phyloP scores from a whole-genome alignment of 257 asterid genomes.

The Fraxinus cuspidata region DNA sequence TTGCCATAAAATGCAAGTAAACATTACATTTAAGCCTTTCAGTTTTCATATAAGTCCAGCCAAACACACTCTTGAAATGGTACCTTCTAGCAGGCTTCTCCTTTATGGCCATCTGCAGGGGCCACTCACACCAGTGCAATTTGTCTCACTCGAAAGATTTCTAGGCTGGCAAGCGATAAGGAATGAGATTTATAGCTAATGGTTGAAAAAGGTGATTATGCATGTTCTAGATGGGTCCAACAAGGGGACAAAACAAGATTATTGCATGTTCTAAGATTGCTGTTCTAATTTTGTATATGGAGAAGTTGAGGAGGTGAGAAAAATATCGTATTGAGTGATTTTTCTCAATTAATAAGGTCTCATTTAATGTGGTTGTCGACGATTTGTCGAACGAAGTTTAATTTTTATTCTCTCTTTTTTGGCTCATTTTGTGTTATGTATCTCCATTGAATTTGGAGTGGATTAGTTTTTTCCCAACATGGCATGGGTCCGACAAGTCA shows the following conservation, averaged over 20 bases:
- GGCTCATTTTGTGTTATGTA: too few species aligned
- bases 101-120: background rate
- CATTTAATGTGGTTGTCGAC: too few species aligned
- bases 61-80: background rate
- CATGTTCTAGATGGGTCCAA: conserved; percentile 15
- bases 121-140: background rate
- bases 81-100: background rate
- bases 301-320: too few species aligned
- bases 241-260: background rate
- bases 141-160: conserved; percentile 6
- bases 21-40: too few species aligned
- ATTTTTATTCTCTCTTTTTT: too few species aligned
- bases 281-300: too few species aligned
- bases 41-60: background rate
- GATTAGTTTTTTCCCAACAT: too few species aligned
- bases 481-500: too few species aligned
- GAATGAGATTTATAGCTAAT: background rate
- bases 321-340: too few species aligned
- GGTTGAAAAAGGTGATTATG: background rate
- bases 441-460: too few species aligned
- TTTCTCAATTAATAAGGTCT: too few species aligned
- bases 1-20: background rate
- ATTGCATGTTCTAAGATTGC: background rate
- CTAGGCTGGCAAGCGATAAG: conserved; percentile 12
- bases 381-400: too few species aligned